Conservation (phyloP, 2,329 filamentous ascomycete genomes). For the Aspergillus clavatus region DNA sequence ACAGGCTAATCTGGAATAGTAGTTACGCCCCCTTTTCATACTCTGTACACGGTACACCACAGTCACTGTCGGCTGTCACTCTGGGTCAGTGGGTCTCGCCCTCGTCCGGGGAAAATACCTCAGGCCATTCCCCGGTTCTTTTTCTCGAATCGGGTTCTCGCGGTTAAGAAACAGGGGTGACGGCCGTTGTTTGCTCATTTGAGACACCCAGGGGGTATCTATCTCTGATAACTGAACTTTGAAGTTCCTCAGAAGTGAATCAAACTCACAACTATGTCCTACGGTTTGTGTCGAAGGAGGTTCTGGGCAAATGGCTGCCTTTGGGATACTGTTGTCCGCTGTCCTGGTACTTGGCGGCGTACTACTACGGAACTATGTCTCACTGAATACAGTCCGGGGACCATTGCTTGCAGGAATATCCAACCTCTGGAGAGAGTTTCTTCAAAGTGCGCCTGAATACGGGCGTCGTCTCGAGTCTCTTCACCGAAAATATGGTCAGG, state of each 20-base stretch:
- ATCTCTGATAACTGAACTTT: background rate
- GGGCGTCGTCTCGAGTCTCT: constrained; percentile 6
- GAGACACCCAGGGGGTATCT: background rate
- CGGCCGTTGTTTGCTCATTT: background rate
- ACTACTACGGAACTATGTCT: constrained; percentile 12
- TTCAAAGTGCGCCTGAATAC: constrained; percentile 3
- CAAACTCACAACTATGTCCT: background rate
- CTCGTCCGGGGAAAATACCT: background rate
- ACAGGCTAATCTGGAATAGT: too few relatives aligned
- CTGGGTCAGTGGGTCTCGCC: background rate
- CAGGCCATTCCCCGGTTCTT: constrained; percentile 10
- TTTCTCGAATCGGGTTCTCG: constrained; percentile 13
- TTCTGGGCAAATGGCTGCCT: constrained; percentile 8
- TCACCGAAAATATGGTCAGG: constrained; percentile 13
- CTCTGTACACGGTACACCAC: too few relatives aligned
- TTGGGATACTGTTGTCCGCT: constrained; percentile 8
- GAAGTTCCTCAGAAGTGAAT: background rate
- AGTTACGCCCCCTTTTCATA: too few relatives aligned
- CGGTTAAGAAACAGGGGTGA: constrained; percentile 9
- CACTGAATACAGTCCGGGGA: constrained; percentile 12
- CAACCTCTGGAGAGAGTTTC: constrained; percentile 10
- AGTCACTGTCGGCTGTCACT: too few relatives aligned
- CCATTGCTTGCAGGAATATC: constrained; percentile 11
- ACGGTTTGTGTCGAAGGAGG: background rate
- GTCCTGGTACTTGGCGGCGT: constrained; percentile 1